A percentile compares a stretch with the other conserved stretches of the same genome.
Conservation (phyloP, 495 filamentous ascomycete species). For the Tuber indicum region DNA sequence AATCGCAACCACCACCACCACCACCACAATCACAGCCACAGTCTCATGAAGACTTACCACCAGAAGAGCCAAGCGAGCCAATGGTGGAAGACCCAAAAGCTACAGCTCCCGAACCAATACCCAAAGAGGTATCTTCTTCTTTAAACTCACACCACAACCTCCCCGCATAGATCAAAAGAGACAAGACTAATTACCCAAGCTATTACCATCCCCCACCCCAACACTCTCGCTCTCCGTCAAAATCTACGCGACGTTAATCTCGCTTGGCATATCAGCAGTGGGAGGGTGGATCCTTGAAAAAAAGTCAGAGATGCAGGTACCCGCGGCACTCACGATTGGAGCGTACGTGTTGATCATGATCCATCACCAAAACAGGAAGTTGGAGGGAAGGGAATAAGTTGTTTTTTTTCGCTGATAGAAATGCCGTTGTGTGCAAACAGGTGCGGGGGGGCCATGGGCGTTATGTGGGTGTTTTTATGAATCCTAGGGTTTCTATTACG, state of each 20-base stretch:
- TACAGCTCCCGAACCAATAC: background rate
- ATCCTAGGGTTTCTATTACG: background rate
- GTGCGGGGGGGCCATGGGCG: background rate
- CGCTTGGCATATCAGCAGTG: background rate
- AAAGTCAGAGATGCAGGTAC: background rate
- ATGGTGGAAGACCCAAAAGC: background rate
- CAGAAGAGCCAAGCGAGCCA: background rate
- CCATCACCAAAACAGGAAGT: background rate
- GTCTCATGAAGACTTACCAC: background rate
- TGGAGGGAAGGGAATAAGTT: background rate
- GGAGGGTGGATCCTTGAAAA: background rate
- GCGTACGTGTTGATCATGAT: slow-evolving; percentile 5
- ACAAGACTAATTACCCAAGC: slow-evolving; percentile 1
- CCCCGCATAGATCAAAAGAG: background rate
- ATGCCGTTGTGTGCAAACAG: background rate
- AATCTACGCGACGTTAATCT: background rate
- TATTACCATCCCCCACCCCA: background rate
- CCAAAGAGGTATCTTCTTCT: background rate
- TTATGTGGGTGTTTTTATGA: background rate
- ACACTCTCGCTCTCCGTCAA: background rate
- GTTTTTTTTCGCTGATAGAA: slow-evolving; percentile 1
- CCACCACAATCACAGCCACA: background rate
- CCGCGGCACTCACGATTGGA: slow-evolving; percentile 2
- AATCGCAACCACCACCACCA: background rate
- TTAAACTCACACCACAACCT: background rate